Evolutionary conservation across 2,329 filamentous ascomycete genomes (phyloP).

Genomic region (Colletotrichum sublineola): DNA sequence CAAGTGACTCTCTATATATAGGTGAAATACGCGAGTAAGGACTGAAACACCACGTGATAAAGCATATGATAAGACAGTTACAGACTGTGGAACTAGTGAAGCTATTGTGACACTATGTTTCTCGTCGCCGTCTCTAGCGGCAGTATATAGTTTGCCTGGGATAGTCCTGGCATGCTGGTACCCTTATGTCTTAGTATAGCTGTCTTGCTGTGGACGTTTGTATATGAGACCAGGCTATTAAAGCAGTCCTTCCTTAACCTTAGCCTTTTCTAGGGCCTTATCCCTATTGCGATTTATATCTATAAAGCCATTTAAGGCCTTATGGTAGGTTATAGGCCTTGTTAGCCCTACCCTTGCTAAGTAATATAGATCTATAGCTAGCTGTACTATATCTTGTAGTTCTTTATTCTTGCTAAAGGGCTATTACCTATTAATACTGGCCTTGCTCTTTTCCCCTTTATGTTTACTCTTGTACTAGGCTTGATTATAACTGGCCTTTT

Average conservation of each 20-base stretch:
- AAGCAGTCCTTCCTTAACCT: conserved; percentile 50
- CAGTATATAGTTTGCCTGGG: conserved; percentile 59
- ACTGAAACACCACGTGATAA: no score
- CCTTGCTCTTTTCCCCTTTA: conserved; percentile 50
- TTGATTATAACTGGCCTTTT: conserved; percentile 50
- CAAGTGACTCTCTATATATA: no score
- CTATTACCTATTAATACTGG: conserved; percentile 50
- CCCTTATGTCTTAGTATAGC: conserved; percentile 59
- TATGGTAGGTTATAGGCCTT: conserved; percentile 44
- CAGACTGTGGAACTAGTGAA: no score
- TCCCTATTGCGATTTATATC: conserved; percentile 48
- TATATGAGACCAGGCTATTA: conserved; percentile 53
- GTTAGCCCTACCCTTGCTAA: background rate
- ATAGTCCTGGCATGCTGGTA: conserved; percentile 52
- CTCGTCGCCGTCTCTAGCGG: conserved; percentile 62
- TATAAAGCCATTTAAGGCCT: conserved; percentile 50
- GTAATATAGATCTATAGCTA: conserved; percentile 45
- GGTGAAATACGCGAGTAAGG: no score
- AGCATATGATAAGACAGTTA: no score
- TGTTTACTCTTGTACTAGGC: conserved; percentile 47
- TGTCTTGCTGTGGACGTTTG: conserved; percentile 53
- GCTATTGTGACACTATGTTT: no score
- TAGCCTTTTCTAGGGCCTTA: conserved; percentile 46
- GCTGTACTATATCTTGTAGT: conserved; percentile 53
- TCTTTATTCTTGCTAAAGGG: conserved; percentile 51